Percentiles rank a stretch among this genome's conserved stretches.
Evolutionary conservation across 208 protist species (phyloP).

Genomic region (Sergeia podlipaevii): DNA sequence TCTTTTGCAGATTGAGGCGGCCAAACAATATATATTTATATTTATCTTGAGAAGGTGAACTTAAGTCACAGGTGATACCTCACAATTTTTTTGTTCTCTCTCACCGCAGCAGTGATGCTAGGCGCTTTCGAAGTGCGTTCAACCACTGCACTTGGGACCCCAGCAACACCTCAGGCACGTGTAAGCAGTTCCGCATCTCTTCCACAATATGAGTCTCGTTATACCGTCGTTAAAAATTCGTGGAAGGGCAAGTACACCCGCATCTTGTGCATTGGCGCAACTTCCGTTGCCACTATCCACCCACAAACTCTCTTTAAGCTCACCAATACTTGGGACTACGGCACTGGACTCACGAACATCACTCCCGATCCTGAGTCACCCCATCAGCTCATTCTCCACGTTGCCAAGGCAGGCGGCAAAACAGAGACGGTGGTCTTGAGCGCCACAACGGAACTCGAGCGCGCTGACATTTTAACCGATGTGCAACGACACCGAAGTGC

Average conservation of each 20-base stretch:
- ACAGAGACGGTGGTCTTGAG: slow-evolving; percentile 68
- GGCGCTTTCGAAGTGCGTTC: slow-evolving; percentile 1
- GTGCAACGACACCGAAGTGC: slow-evolving; percentile 57
- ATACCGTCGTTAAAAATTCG: slow-evolving; percentile 79
- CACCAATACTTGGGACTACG: slow-evolving; percentile 84
- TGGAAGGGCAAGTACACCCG: slow-evolving; percentile 88
- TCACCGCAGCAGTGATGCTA: slow-evolving; percentile 6
- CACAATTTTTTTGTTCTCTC: slow-evolving; percentile 21
- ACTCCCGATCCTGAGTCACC: slow-evolving; percentile 19
- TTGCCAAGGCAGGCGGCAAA: slow-evolving; percentile 25
- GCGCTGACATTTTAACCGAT: slow-evolving; percentile 84
- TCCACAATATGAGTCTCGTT: slow-evolving; percentile 22
- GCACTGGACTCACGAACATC: slow-evolving; percentile 32
- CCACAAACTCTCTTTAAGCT: slow-evolving; percentile 59
- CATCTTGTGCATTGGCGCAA: slow-evolving; percentile 66
- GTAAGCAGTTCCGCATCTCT: slow-evolving; percentile 9
- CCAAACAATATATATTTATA: no score
- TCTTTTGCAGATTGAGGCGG: no score
- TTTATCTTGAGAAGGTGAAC: no score
- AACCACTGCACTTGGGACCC: not conserved
- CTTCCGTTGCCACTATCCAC: slow-evolving; percentile 68
- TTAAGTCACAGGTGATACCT: no score
- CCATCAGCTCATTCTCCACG: slow-evolving; percentile 53
- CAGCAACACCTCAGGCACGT: not conserved
- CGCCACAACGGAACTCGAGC: slow-evolving; percentile 39